Evolutionary conservation across 345 rosid species (phyloP), one percentile per base, ranked within the genome.

Genomic region (Gossypium anomalum): DNA sequence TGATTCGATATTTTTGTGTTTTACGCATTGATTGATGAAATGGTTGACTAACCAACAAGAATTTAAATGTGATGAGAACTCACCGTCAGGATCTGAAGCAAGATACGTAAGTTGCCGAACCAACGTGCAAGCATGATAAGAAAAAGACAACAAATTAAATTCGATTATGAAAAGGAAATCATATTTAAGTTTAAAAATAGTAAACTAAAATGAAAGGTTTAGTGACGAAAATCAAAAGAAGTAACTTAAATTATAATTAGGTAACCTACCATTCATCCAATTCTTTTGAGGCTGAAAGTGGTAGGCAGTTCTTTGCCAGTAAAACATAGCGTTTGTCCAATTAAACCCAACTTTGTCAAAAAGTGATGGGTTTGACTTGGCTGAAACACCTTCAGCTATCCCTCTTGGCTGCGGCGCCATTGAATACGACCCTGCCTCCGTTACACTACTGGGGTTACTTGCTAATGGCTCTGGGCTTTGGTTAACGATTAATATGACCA

Each of bases 241-340:
- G 27, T 2, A 43, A 4, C 1, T 3, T 2, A 1, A 0, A 3
- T 11, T 8, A 3, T 34, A 5, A 67, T 55, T 69, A 56, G 14
- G 60, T 52, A 55, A 70, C 87, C 80, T 87, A 95, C 99, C 99
- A 78, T 95, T 95, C 98, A 93, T 95, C 99, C 99, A 95, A 73
- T 95, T 93, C 67, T 79, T 84, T 61, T 80, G 71, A 3, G 99
- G 99, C 72, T 93, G 99, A 74, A 93, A 95, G 64, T 95, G 99
- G 78, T 69, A 95, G 71, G 94, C 85, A 29, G 97, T 90, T 79
- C 97, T 80, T 75, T 95, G 99, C 98, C 98, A 95, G 8, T 89
- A 73, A 78, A 91, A 77, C 98, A 91, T 88, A 49, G 91, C 91
- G 22, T 88, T 88, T 27, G 94, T 91, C 98, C 98, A 93, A 77